Evolutionary conservation across 1,284 basidiomycete genomes (phyloP).

Genomic region (Schizophyllum amplum): DNA sequence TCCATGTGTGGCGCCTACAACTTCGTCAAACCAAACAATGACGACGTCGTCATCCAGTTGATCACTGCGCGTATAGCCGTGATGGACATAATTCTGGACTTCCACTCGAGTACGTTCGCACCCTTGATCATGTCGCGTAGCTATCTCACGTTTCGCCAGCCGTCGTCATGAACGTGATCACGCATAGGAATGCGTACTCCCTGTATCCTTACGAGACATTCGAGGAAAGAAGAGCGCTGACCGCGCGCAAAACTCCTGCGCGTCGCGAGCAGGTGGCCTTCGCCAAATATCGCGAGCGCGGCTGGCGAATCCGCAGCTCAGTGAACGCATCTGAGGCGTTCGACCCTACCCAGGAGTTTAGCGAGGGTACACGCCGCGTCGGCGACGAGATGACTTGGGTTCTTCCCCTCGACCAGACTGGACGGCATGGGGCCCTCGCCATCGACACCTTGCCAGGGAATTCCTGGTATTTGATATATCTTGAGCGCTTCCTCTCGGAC

Average conservation of each 20-base stretch:
- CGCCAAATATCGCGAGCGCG: not conserved
- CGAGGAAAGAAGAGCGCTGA: conserved; percentile 1
- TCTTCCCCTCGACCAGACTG: not conserved
- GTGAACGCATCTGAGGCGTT: not conserved
- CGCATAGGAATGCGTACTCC: conserved; percentile 9
- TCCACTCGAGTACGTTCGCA: no score
- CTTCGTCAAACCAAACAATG: conserved; percentile 4
- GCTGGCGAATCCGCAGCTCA: not conserved
- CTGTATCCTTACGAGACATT: conserved; percentile 13
- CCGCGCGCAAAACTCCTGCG: not conserved
- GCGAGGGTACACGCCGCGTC: not conserved
- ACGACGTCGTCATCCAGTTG: conserved; percentile 5
- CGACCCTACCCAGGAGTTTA: not conserved
- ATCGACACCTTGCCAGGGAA: not conserved
- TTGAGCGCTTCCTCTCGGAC: not conserved
- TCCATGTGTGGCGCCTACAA: not conserved
- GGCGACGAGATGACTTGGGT: not conserved
- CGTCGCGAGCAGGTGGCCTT: not conserved
- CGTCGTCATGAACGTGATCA: conserved; percentile 16
- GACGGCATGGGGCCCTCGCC: not conserved
- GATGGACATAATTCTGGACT: no score
- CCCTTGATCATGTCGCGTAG: no score
- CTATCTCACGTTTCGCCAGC: no score
- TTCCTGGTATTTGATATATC: not conserved
- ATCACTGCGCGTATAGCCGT: conserved; percentile 3